phyloP scores from a whole-genome alignment of 345 rosid genomes.

The Cochlearia excelsa region DNA sequence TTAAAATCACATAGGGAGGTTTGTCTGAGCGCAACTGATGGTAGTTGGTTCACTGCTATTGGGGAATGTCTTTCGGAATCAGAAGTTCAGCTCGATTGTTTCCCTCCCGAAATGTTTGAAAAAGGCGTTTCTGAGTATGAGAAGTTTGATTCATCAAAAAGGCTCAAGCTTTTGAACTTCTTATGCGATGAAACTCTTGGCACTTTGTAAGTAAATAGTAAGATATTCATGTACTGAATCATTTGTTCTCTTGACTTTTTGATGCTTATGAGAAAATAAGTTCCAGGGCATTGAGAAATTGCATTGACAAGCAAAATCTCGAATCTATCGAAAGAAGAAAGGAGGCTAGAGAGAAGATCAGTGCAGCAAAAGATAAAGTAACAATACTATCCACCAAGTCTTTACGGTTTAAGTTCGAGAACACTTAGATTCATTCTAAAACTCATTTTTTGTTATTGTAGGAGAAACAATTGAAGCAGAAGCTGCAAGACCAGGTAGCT shows the following conservation, averaged over 20 bases:
- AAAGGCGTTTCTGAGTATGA: slow-evolving; percentile 45
- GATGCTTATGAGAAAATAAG: not conserved
- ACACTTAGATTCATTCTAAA: not conserved
- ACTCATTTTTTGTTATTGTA: slow-evolving; percentile 19
- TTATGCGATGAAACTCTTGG: slow-evolving; percentile 65
- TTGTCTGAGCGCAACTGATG: slow-evolving; percentile 41
- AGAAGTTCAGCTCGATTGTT: slow-evolving; percentile 31
- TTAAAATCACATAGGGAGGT: slow-evolving; percentile 44
- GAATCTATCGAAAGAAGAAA: slow-evolving; percentile 42
- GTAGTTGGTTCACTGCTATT: slow-evolving; percentile 58
- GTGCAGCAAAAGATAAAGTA: slow-evolving; percentile 66
- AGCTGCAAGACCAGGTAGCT: slow-evolving; percentile 54
- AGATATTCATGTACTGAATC: not conserved
- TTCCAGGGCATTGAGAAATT: slow-evolving; percentile 43
- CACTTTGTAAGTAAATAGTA: slow-evolving; percentile 48
- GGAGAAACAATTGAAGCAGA: slow-evolving; percentile 64
- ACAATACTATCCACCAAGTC: not conserved
- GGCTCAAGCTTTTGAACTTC: slow-evolving; percentile 56
- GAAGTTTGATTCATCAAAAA: slow-evolving; percentile 36
- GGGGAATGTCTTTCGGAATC: slow-evolving; percentile 45
- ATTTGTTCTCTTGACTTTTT: slow-evolving; percentile 2
- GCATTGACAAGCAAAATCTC: slow-evolving; percentile 48
- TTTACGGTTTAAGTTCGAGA: not conserved
- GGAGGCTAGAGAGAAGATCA: slow-evolving; percentile 47
- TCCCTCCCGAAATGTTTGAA: slow-evolving; percentile 38